phyloP scores from a whole-genome alignment of 2,329 filamentous ascomycete species.

The Talaromyces islandicus region DNA sequence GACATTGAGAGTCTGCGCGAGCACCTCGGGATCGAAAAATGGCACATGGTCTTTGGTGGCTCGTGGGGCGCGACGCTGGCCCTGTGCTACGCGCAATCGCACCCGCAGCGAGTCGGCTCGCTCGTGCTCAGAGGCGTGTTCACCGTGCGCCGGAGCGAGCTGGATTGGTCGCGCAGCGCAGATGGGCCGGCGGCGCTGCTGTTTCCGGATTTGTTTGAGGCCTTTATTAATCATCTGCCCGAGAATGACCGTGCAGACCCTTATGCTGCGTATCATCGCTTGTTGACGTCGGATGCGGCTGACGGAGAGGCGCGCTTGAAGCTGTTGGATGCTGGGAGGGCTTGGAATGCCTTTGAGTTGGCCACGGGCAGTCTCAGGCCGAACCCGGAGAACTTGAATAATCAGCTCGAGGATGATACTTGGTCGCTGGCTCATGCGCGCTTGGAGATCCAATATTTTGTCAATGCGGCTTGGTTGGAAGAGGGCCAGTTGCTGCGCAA shows the following conservation, averaged over 20 bases:
- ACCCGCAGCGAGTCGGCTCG: conserved; percentile 33
- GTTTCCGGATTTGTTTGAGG: neutral
- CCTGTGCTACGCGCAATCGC: conserved; percentile 39
- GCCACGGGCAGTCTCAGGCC: conserved; percentile 23
- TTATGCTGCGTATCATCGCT: neutral
- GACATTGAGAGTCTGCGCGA: conserved; percentile 43
- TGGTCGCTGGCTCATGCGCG: conserved; percentile 33
- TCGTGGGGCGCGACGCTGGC: conserved; percentile 45
- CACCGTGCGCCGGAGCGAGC: conserved; percentile 12
- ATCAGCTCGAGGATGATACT: conserved; percentile 24
- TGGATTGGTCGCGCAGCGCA: neutral
- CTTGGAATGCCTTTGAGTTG: conserved; percentile 32
- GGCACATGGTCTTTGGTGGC: conserved; percentile 43
- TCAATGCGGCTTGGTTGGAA: conserved; percentile 36
- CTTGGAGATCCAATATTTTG: conserved; percentile 41
- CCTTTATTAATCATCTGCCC: neutral
- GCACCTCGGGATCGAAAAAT: conserved; percentile 38
- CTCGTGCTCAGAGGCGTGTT: conserved; percentile 42
- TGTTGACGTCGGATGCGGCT: conserved; percentile 12
- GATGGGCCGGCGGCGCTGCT: neutral
- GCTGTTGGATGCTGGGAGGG: conserved; percentile 24
- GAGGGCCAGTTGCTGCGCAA: conserved; percentile 35
- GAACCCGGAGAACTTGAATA: conserved; percentile 13
- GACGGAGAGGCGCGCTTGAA: conserved; percentile 13
- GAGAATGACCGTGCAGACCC: neutral